phyloP scores from a whole-genome alignment of 306 rosid genomes.

The Citrullus mucosospermus region DNA sequence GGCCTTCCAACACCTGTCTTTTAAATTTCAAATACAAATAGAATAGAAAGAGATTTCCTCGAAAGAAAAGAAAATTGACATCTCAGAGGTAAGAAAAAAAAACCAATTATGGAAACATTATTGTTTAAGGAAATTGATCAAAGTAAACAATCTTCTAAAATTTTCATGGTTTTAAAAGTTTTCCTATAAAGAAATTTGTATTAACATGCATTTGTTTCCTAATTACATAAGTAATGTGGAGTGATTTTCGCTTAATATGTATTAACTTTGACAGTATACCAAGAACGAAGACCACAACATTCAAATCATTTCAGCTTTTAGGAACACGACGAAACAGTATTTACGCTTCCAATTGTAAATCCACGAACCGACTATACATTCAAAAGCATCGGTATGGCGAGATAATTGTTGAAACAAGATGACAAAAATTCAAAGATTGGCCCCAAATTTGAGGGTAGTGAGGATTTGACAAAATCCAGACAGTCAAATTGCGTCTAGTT shows the following conservation, averaged over 20 bases:
- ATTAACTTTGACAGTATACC: neutral
- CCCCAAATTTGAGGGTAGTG: neutral
- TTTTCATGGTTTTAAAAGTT: neutral
- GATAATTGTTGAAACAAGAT: too few relatives aligned
- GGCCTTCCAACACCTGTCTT: neutral
- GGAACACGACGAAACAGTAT: neutral
- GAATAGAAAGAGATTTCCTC: neutral
- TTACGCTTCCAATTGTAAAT: too few relatives aligned
- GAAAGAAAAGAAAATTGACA: neutral
- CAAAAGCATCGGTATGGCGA: too few relatives aligned
- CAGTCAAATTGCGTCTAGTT: neutral
- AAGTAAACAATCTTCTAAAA: neutral
- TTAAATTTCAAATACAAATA: neutral
- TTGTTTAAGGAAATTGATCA: neutral
- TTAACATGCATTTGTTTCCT: neutral
- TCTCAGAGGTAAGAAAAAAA: neutral
- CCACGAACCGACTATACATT: too few relatives aligned
- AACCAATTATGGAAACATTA: neutral
- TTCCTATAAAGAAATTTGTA: neutral
- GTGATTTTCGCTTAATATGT: neutral
- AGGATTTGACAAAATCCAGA: neutral
- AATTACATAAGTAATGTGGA: neutral
- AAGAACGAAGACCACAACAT: neutral
- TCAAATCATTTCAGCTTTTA: neutral
- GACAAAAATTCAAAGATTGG: too few relatives aligned